phyloP scores from a whole-genome alignment of 2,329 filamentous ascomycete species.

The Penicillium sp. region DNA sequence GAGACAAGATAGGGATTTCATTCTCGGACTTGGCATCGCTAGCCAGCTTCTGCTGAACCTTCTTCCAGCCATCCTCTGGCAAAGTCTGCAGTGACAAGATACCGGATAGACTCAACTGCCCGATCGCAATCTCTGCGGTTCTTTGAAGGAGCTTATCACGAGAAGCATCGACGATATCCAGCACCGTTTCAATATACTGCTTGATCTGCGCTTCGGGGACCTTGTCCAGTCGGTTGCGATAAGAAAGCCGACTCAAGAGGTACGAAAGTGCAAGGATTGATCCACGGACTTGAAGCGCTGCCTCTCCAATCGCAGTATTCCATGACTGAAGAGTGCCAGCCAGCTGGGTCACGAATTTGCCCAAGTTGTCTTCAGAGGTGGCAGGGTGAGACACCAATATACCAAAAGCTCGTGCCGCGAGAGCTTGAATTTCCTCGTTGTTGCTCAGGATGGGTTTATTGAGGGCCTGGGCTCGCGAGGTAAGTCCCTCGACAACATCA shows the following conservation, averaged over 20 bases:
- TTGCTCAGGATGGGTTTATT: conserved; percentile 70
- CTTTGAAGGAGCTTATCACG: conserved; percentile 62
- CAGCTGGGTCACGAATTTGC: conserved; percentile 51
- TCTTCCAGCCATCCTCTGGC: conserved; percentile 37
- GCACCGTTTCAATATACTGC: conserved; percentile 48
- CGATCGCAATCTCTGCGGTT: conserved; percentile 61
- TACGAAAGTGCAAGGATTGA: conserved; percentile 63
- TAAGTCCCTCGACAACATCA: conserved; percentile 55
- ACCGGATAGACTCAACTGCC: conserved; percentile 65
- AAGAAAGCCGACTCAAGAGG: conserved; percentile 60
- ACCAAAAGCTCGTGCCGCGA: conserved; percentile 73
- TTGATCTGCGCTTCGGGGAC: conserved; percentile 44
- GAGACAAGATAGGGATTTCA: conserved; percentile 77
- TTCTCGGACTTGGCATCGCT: conserved; percentile 76
- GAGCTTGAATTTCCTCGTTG: conserved; percentile 67
- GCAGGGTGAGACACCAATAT: conserved; percentile 71
- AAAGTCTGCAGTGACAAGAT: conserved; percentile 49
- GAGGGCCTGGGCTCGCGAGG: conserved; percentile 57
- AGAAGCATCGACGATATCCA: conserved; percentile 58
- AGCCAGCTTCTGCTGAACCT: conserved; percentile 66
- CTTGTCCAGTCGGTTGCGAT: conserved; percentile 47
- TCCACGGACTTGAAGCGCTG: conserved; percentile 64
- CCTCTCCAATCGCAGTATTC: conserved; percentile 63
- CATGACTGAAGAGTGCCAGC: conserved; percentile 55
- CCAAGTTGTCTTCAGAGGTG: conserved; percentile 46